Percentiles rank a stretch among this genome's conserved stretches.
Evolutionary conservation across 2,329 filamentous ascomycete species (phyloP).

Genomic region (Juglanconis sp.): DNA sequence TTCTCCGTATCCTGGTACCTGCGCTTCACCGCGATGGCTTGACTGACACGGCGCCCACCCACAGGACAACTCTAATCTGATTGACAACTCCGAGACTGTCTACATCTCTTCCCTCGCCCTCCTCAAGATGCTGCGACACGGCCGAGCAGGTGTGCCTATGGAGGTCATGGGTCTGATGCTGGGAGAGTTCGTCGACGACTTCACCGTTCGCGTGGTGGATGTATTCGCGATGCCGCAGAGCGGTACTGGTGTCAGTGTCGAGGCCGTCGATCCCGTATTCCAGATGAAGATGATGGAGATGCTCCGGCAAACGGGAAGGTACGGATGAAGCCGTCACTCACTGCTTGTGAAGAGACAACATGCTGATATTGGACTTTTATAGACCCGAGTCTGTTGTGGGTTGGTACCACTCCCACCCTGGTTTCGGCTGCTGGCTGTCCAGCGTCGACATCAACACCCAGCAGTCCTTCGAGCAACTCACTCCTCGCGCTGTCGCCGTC

Average conservation of each 20-base stretch:
- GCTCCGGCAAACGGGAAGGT: conserved; percentile 95
- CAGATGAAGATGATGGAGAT: conserved; percentile 99
- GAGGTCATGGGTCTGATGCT: conserved; percentile 99
- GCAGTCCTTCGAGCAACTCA: conserved; percentile 99
- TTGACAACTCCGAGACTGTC: conserved; percentile 98
- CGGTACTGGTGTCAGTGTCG: conserved; percentile 95
- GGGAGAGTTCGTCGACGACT: conserved; percentile 98
- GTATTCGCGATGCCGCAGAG: conserved; percentile 99
- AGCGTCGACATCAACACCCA: conserved; percentile 99
- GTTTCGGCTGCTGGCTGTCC: conserved; percentile 98
- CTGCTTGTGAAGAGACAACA: too few species aligned
- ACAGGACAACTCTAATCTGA: conserved; percentile 84
- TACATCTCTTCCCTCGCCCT: conserved; percentile 97
- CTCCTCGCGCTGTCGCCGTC: conserved; percentile 91
- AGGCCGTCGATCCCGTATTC: conserved; percentile 97
- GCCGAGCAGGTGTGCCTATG: conserved; percentile 96
- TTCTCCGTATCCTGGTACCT: background rate
- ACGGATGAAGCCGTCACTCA: conserved; percentile 28
- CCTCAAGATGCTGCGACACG: conserved; percentile 97
- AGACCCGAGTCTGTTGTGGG: conserved; percentile 96
- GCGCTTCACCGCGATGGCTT: background rate
- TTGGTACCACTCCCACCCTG: conserved; percentile 99
- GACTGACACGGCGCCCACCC: conserved; percentile 16
- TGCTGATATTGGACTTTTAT: conserved; percentile 6
- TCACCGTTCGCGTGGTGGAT: conserved; percentile 96